These are phyloP conservation scores for Herpetomonas tarakana DNA, from an alignment of 208 protist genomes.

Conservation along the genomic window DNA sequence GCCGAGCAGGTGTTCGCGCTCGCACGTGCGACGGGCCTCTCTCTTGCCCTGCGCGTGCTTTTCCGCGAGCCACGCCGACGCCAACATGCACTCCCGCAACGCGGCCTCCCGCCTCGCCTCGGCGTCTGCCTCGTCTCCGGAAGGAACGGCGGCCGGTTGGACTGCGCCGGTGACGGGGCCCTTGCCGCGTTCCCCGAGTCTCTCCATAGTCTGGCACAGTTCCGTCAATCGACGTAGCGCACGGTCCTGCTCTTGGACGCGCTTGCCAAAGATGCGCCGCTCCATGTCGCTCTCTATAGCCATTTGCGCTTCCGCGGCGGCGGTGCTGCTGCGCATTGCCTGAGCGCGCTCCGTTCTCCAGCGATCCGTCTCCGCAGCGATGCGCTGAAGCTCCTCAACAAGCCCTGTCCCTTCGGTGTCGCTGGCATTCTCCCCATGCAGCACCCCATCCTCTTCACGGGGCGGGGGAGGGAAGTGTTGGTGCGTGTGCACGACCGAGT, in stretches of 20 bases:
- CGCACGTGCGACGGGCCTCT: conserved; percentile 9
- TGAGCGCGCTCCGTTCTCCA: conserved; percentile 36
- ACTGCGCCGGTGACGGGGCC: not conserved
- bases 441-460: too few species aligned
- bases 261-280: conserved; percentile 25
- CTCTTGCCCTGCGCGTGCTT: not conserved
- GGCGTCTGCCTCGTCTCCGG: not conserved
- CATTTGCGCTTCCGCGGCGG: not conserved
- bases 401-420: conserved; percentile 9
- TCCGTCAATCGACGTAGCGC: conserved; percentile 42
- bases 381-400: conserved; percentile 31
- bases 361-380: conserved; percentile 14
- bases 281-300: conserved; percentile 37
- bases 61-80: conserved; percentile 5
- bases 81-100: not conserved
- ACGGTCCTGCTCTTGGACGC: conserved; percentile 41
- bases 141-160: not conserved
- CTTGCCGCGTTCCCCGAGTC: conserved; percentile 20
- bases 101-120: conserved; percentile 4
- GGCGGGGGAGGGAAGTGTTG: conserved; percentile 7
- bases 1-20: conserved; percentile 18
- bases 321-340: conserved; percentile 10
- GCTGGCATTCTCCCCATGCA: too few species aligned
- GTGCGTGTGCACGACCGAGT: conserved; percentile 27
- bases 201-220: conserved; percentile 30